Evolutionary conservation across 352 stramenopile species (phyloP).

Genomic region (Phytophthora sojae): DNA sequence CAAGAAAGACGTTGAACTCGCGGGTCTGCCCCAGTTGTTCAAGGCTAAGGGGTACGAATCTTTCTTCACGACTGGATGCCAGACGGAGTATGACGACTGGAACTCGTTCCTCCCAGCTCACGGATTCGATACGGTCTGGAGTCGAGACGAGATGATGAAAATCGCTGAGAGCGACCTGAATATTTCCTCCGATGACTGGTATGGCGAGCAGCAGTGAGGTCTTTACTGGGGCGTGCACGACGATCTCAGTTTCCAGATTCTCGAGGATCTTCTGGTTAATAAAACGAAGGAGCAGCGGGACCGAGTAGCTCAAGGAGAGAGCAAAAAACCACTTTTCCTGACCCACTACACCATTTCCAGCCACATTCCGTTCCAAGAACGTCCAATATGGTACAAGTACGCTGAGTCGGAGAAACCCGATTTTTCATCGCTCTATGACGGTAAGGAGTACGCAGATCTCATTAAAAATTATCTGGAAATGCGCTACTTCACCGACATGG

Average conservation of each 20-base stretch:
- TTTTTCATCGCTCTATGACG: slow-evolving; percentile 47
- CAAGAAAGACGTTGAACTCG: slow-evolving; percentile 29
- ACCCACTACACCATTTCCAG: slow-evolving; percentile 73
- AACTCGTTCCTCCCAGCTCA: slow-evolving; percentile 47
- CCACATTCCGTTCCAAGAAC: slow-evolving; percentile 47
- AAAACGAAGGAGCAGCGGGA: slow-evolving; percentile 45
- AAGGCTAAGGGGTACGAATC: slow-evolving; percentile 53
- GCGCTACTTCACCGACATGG: slow-evolving; percentile 60
- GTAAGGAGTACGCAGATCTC: slow-evolving; percentile 26
- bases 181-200: slow-evolving; percentile 44
- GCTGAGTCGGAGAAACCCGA: slow-evolving; percentile 41
- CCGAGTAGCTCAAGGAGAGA: slow-evolving; percentile 25
- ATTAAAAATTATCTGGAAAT: slow-evolving; percentile 56
- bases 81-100: slow-evolving; percentile 55
- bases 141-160: slow-evolving; percentile 43
- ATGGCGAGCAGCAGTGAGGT: slow-evolving; percentile 13
- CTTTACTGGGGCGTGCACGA: slow-evolving; percentile 62
- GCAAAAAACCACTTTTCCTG: slow-evolving; percentile 58
- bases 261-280: slow-evolving; percentile 55
- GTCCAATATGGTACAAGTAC: slow-evolving; percentile 53
- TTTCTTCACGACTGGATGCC: slow-evolving; percentile 48
- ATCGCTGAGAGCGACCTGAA: slow-evolving; percentile 40
- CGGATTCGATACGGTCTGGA: slow-evolving; percentile 53
- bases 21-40: slow-evolving; percentile 39
- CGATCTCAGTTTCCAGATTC: slow-evolving; percentile 55